Base-by-base conservation (phyloP, 176 grass and related monocot species). In the Oryza punctata region DNA sequence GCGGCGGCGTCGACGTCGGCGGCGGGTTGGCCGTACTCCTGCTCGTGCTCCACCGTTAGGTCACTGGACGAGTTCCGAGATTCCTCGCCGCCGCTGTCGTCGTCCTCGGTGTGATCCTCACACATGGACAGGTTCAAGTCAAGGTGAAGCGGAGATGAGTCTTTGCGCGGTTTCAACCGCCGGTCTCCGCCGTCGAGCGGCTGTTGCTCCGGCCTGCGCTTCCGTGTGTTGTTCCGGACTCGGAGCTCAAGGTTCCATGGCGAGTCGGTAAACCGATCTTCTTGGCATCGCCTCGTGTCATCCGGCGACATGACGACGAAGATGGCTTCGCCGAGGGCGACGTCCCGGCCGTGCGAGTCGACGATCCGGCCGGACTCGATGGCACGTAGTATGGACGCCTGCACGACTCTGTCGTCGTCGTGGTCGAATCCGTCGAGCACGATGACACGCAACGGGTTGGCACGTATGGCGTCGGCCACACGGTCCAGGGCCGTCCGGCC, bases 351-450 rank as follows among this genome's bases (percentile, higher is more conserved):
- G 54, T 76, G 65, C 8, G 93, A 94, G 76, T 94, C 96, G 13
- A 69, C 38, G 43, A 99, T 69, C 15, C 87, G 85, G 6, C 93
- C 96, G 9, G 83, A 79, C 72, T 91, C 89, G 6, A 99, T 43
- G 14, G 91, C 89, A 0, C 70, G 80, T 7, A 92, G 28, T 54
- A 98, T 90, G 12, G 79, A 79, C 18, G 82, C 35, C 33, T 24
- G 76, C 10, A 89, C 78, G 43, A 94, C 5, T 6, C 3, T n/a
- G 63, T 99, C 87, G 65, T 95, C 87, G 2, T 87, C 82, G 23
- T 85, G 76, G 73, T 99, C 96, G 27, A 94, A 61, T 35, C 85
- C 85, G 5, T 99, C 89, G 33, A 99, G 93, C 82, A 99, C 85
- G 35, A 99, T 49, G 59, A 99, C 87, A 25, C 87, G 72, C 60